Base-by-base conservation (phyloP, 768 basidiomycete genomes). In the Obba rivulosa region DNA sequence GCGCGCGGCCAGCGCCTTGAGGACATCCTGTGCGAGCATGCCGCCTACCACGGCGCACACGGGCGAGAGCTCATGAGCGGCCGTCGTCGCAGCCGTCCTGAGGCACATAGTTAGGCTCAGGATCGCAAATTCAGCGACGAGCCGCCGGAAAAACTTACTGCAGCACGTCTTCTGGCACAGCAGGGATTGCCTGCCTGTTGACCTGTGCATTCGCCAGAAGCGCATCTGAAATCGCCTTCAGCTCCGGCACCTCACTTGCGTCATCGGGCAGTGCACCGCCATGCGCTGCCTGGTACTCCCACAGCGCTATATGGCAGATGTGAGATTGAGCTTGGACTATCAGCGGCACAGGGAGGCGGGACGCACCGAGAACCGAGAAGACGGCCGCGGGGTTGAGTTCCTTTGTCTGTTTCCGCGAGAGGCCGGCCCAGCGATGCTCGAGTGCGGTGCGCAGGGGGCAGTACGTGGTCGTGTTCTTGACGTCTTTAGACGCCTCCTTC, bases 21-120 rank as follows among this genome's bases (percentile, higher is more conserved):
- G 73, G 44, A 97, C 85, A 63, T 99, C 96, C 65, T 98, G 96
- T 1, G 85, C 94, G 13, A 98, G 71, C 69, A 98, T 79, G 20
- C 96, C 96, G 22, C 96, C 96, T 34, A 99, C 76, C 31, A 99
- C 87, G 1, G 96, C 96, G 62, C 92, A 91, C 1, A 92, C 84
- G 0, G 96, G 92, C 0, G 92, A 86, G 69, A 97, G 91, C 62
- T 95, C 92, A 63, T 87, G 82, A 17, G 70, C 67, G 7, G 90
- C 85, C n/a, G 85, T 82, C 13, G 70, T 75, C 4, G 83, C 71
- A 36, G 87, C 55, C n/a, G 79, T 70, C 54, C 93, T 96, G 44
- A 25, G 20, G 2, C 18, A 31, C 4, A 23, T 24, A 35, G 34
- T 9, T 24, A 17, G 4, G 23, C 11, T 8, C 11, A 8, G 16